A percentile compares a stretch with the other conserved stretches of the same genome.
Conservation (phyloP, 2,329 filamentous ascomycete species). For the Alternaria novae-zelandiae region DNA sequence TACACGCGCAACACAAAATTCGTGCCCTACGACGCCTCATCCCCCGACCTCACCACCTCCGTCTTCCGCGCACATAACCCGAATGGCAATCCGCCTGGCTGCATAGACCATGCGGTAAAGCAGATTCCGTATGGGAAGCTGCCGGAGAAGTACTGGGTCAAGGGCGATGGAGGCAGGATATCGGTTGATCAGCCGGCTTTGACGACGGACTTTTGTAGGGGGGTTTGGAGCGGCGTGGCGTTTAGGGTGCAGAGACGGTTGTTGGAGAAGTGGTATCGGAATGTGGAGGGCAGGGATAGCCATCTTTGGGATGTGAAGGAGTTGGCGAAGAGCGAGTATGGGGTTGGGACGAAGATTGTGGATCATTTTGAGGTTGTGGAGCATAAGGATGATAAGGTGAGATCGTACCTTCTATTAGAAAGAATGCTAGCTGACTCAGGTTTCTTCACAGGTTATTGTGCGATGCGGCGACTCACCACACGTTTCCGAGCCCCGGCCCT, state of each 20-base stretch:
- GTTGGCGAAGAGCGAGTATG: conserved; percentile 41
- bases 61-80: conserved; percentile 41
- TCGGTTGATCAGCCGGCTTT: conserved; percentile 37
- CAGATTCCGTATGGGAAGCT: conserved; percentile 44
- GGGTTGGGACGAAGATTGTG: conserved; percentile 45
- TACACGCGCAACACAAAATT: conserved; percentile 47
- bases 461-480: conserved; percentile 49
- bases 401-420: too few species aligned
- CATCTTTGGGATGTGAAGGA: conserved; percentile 47
- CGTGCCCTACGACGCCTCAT: conserved; percentile 40
- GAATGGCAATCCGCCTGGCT: conserved; percentile 38
- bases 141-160: conserved; percentile 28
- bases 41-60: conserved; percentile 34
- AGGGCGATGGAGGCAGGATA: conserved; percentile 14
- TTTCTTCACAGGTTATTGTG: conserved; percentile 41
- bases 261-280: conserved; percentile 46
- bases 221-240: conserved; percentile 47
- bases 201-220: conserved; percentile 47
- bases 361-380: conserved; percentile 53
- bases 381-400: conserved; percentile 40
- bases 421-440: conserved; percentile 7
- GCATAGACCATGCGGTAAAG: conserved; percentile 48
- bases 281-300: conserved; percentile 36
- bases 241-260: conserved; percentile 45
- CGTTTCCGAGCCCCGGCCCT: conserved; percentile 34